These are phyloP conservation scores for Hordeum vulgare DNA, from an alignment of 176 grass and related monocot genomes.

Conservation along the genomic window DNA sequence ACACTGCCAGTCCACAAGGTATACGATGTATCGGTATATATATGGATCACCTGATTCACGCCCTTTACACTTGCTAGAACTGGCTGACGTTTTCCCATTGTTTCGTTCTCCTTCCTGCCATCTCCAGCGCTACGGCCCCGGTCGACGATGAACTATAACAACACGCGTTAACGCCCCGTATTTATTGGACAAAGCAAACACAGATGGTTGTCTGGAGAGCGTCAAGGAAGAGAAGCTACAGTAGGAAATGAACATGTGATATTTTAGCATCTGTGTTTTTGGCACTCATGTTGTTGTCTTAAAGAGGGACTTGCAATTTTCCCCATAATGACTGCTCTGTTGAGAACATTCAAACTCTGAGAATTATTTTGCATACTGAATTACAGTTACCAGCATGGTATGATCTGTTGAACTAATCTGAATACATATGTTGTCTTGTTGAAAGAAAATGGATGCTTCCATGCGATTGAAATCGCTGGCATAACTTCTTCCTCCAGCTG, in stretches of 20 bases:
- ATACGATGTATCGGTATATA: not conserved
- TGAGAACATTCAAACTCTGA: not conserved
- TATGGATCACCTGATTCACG: not conserved
- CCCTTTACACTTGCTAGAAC: not conserved
- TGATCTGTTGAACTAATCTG: not conserved
- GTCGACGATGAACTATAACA: slow-evolving; percentile 34
- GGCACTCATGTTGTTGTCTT: not conserved
- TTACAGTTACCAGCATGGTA: not conserved
- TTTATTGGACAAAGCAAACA: not conserved
- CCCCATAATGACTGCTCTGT: not conserved
- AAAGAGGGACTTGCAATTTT: not conserved
- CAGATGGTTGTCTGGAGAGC: not conserved
- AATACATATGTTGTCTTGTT: not conserved
- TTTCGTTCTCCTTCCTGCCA: not conserved
- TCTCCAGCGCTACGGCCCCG: slow-evolving; percentile 6
- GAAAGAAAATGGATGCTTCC: not conserved
- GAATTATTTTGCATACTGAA: slow-evolving; percentile 6
- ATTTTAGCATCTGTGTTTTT: not conserved
- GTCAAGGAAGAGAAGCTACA: not conserved
- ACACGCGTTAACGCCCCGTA: fast-evolving
- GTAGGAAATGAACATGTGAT: not conserved
- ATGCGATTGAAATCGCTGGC: too few relatives aligned
- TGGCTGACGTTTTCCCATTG: not conserved
- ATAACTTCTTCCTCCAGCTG: too few relatives aligned
- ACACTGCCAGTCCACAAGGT: slow-evolving; percentile 60